Base-by-base conservation (phyloP, 2,329 filamentous ascomycete genomes). In the Aaosphaeria pasadenensis region DNA sequence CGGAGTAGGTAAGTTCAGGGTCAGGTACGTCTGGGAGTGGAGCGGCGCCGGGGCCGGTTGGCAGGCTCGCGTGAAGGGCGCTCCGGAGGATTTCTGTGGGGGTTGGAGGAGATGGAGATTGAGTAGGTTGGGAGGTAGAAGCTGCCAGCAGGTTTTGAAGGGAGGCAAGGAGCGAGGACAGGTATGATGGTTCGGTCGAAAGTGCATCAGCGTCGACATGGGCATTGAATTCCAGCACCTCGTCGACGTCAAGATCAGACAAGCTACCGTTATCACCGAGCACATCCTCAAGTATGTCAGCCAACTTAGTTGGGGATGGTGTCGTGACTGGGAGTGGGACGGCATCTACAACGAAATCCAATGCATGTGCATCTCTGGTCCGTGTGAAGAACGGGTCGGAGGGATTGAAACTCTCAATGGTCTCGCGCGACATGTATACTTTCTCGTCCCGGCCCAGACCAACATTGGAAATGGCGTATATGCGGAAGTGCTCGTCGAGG, bases 361-460 rank as follows among this genome's bases (percentile, higher is more conserved):
- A 76, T 53, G 85, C 80, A 47, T 87, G 78, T 4, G 82, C 71
- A 60, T 96, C 89, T 42, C 88, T 83, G 29, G 91, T 77, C 30
- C 89, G 82, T 7, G 85, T 88, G 67, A 96, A 96, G 48, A 91
- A 86, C 11, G 91, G 88, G 69, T 96, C 92, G 24, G 83, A 82
- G 33, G 91, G 81, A 55, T 88, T 86, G 48, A 87, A 83, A 30
- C 90, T 84, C 29, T 72, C 65, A 38, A 78, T 61, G 1, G 92
- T 81, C 49, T 90, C 84, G 28, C 87, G 83, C 42, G 87, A 80
- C 54, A 97, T 81, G 64, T 89, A 88, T 17, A 96, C 84, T 54
- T 86, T 88, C 70, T 97, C 92, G 63, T 97, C 90, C 42, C 88
- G 86, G 4, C 92, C 92, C 4, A 99, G 77, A 1, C 87, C 82